Conservation (phyloP, 805 yeast genomes). For the Saturnispora bothae region DNA sequence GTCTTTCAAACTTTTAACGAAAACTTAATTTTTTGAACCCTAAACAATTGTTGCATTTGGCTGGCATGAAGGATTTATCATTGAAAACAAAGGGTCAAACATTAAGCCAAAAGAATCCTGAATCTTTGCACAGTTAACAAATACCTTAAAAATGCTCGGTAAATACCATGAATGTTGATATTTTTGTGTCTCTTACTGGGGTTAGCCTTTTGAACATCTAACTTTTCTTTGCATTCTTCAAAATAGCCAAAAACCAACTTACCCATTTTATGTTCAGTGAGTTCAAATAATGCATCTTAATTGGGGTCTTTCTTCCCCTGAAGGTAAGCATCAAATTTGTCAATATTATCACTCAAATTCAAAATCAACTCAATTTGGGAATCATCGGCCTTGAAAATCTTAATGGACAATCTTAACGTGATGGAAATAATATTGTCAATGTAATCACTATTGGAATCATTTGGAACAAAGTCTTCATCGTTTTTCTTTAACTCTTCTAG, state of each 20-base stretch:
- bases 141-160: constrained; percentile 14
- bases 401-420: constrained; percentile 2
- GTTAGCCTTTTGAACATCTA: not conserved
- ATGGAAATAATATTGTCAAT: constrained; percentile 3
- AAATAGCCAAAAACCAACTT: constrained; percentile 10
- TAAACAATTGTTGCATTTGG: constrained; percentile 26
- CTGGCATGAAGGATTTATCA: constrained; percentile 32
- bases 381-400: not conserved
- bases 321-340: constrained; percentile 8
- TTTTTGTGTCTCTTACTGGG: constrained; percentile 2
- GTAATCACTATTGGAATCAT: not conserved
- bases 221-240: not conserved
- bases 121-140: no score
- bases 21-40: constrained; percentile 13
- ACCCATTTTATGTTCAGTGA: constrained; percentile 11
- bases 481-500: not conserved
- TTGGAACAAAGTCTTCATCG: not conserved
- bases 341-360: constrained; percentile 18
- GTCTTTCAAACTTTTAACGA: constrained; percentile 15
- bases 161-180: constrained; percentile 11
- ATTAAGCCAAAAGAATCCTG: constrained; percentile 25
- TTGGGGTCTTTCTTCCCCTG: not conserved
- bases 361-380: not conserved
- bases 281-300: constrained; percentile 12
- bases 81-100: constrained; percentile 29